Percentiles rank a stretch among this genome's conserved stretches.
phyloP scores from a whole-genome alignment of 306 rosid genomes.

The Citrullus amarus region DNA sequence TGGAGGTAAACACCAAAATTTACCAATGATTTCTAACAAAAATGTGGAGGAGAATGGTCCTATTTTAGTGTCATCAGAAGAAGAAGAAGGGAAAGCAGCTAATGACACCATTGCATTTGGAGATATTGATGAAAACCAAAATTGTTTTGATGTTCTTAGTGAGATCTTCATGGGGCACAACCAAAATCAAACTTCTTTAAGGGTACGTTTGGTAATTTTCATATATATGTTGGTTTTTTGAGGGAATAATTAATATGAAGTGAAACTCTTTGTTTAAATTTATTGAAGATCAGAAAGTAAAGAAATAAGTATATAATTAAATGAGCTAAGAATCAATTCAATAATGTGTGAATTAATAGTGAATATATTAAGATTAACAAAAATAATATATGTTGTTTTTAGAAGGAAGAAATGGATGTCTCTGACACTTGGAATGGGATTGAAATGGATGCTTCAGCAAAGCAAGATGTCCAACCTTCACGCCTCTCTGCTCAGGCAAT shows the following conservation, averaged over 20 bases:
- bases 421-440: not conserved
- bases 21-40: not conserved
- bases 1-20: not conserved
- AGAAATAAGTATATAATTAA: too few relatives aligned
- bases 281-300: too few relatives aligned
- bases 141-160: constrained; percentile 4
- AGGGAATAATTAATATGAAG: not conserved
- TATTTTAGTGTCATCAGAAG: not conserved
- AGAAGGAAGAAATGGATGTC: not conserved
- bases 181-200: not conserved
- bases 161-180: constrained; percentile 3
- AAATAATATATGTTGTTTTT: not conserved
- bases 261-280: too few relatives aligned
- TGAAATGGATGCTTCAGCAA: constrained; percentile 1
- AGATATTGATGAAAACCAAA: not conserved
- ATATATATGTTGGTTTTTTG: not conserved
- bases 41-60: not conserved
- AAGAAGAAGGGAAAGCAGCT: constrained; percentile 1
- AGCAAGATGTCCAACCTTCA: not conserved
- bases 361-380: not conserved
- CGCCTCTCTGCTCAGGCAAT: not conserved
- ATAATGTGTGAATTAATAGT: not conserved
- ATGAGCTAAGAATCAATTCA: too few relatives aligned
- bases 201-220: not conserved
- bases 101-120: not conserved